Base-by-base conservation (phyloP, 2,329 filamentous ascomycete genomes). In the Paracoccidioides lutzii region DNA sequence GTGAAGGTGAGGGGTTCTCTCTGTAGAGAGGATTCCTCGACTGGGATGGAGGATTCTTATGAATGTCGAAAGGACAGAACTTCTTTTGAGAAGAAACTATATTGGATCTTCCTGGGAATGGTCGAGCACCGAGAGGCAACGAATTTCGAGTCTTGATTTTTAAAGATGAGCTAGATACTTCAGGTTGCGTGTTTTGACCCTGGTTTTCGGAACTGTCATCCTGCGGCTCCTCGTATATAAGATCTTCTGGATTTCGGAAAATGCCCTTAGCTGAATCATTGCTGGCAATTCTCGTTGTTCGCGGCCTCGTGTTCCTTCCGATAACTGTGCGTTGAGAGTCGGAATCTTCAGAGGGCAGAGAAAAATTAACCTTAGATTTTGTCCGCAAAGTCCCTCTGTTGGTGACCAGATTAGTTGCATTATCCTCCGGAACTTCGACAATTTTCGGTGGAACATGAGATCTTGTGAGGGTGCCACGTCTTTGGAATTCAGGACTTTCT, bases 151-250 rank as follows among this genome's bases (percentile, higher is more conserved):
- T 72, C 63, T 84, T 84, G 52, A 78, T 69, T 57, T 76, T 77
- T 42, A 86, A 68, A 28, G 80, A 76, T 15, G 76, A 74, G 54
- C 65, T 70, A 57, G 64, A 66, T 60, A 37, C 64, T 66, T 60
- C 61, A 28, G 44, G 10, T 33, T 28, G 35, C 63, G 56, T 57
- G 60, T 61, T 12, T 65, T 64, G 2, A 66, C 55, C 54, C 67
- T 62, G 60, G 57, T 53, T 59, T 48, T 58, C 51, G 15, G 65
- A 59, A 57, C 64, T 57, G 35, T 65, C 46, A 37, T 78, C 76
- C 64, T 87, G 82, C 0, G 88, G 87, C 67, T 96, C 91, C 69
- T 96, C 90, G 77, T 89, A 96, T 58, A 96, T 84, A 50, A 79
- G 75, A 63, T 82, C 81, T 55, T 79, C 73, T 2, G 80, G 79